Evolutionary conservation across 345 rosid genomes (phyloP), one percentile per base, ranked within the genome.

Genomic region (Boechera stricta): DNA sequence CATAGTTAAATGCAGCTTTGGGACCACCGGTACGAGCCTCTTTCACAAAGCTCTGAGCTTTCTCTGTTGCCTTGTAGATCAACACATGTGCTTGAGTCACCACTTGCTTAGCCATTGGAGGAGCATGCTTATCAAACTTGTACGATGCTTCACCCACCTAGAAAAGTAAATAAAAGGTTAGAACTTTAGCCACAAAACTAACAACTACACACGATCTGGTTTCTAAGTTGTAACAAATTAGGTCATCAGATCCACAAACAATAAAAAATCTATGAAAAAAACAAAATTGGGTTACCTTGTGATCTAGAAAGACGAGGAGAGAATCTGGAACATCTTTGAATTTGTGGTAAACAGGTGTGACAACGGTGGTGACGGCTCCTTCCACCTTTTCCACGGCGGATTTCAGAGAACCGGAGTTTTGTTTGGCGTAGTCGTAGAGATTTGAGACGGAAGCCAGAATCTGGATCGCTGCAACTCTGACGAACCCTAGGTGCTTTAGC

Each of bases 381-480:
- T 92, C 98, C 0, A 90, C 95, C 9, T 85, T 86, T 2, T 79
- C 87, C 4, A 92, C 89, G 1, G 97, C 72, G 35, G 97, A 81
- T 71, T 87, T 84, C 52, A 94, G 77, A 9, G 95, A 90, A 18
- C 97, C 98, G 10, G 93, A 89, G 85, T 86, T 92, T 62, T 79
- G 83, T 76, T 92, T 94, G 2, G 93, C 97, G 83, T 82, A 85
- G 6, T 82, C 83, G 83, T 92, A 94, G 45, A 94, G 84, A 49
- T 41, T 82, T 29, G 88, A 86, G 13, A 88, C 83, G 72, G 75
- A 68, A 7, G 85, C 80, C 55, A 94, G 73, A 13, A 81, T 28
- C 2, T 82, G 82, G 61, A 92, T 84, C 83, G 95, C 86, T 2
- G 92, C 85, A 32, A 86, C 36, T 82, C 90, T 84, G 55, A 84